Evolutionary conservation across 164 flowering plant genomes (phyloP).

Genomic region (Aristolochia californica): DNA sequence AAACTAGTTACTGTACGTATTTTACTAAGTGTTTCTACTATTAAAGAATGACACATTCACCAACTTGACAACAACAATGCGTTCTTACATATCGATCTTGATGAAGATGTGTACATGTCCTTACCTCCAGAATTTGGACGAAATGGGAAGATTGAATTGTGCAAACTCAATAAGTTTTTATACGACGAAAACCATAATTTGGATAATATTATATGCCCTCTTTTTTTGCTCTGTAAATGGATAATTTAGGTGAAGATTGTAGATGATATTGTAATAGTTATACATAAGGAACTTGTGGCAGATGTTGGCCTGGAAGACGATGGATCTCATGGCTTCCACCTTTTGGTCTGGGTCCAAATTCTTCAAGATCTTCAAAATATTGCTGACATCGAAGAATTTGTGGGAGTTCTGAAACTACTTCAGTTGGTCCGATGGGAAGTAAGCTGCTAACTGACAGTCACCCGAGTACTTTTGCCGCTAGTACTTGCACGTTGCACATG

Average conservation of each 20-base stretch:
- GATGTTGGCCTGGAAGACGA: constrained; percentile 26
- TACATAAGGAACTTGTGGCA: constrained; percentile 34
- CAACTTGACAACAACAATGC: too few species aligned
- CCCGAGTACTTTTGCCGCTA: constrained; percentile 42
- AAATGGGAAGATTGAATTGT: too few species aligned
- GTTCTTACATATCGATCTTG: too few species aligned
- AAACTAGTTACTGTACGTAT: too few species aligned
- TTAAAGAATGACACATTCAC: too few species aligned
- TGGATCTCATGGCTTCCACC: constrained; percentile 28
- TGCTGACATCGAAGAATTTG: constrained; percentile 44
- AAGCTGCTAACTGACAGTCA: constrained; percentile 51
- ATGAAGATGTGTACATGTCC: too few species aligned
- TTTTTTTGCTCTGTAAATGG: too few species aligned
- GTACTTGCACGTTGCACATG: constrained; percentile 68
- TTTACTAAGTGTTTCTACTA: too few species aligned
- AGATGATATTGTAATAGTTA: constrained; percentile 23
- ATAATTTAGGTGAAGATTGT: constrained; percentile 15
- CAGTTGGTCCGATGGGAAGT: constrained; percentile 38
- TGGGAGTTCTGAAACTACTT: constrained; percentile 43
- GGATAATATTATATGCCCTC: too few species aligned
- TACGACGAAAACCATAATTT: too few species aligned
- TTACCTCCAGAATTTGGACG: too few species aligned
- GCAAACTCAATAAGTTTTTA: too few species aligned
- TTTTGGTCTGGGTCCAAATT: constrained; percentile 9
- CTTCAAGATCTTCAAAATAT: constrained; percentile 31